Evolutionary conservation across 2,329 filamentous ascomycete species (phyloP), one percentile per base, ranked within the genome.

Genomic region (Fusarium coffeatum): DNA sequence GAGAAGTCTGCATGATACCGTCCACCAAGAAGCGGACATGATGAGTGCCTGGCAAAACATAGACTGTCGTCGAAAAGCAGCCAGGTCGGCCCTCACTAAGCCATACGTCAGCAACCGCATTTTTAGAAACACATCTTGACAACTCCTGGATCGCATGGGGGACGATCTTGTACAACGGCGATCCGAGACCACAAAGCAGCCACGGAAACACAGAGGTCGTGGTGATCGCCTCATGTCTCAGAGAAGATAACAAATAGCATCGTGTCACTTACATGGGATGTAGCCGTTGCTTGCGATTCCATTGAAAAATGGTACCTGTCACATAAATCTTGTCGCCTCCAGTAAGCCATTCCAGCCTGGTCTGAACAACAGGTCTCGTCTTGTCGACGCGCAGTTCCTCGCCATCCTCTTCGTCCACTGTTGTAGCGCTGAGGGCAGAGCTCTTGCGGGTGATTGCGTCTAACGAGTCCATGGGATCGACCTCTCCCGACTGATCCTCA

Each of bases 11-110:
- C 93, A 98, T 97, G 76, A 95, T 91, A 62, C 92, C 93, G 81
- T 98, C 95, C 53, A 98, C 94, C 72, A 99, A 87, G 82, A 98
- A 99, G 77, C 97, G 95, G 76, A 99, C 87, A 83, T 99, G 96
- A 79, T 99, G 95, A 8, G 96, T 99, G 72, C 96, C 96, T 6
- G 95, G 94, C 16, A 93, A 91, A 62, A 98, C 90, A 77, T 92
- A 90, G 76, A 98, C 89, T 22, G 89, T 90, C 46, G 92, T 91
- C 40, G 92, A 90, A 79, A 94, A 91, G 66, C 90, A 87, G 55
- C 90, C 88, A 27, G 87, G 86, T 41, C 82, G 83, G 9, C 83
- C 86, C 71, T 86, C 84, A 27, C 87, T 88, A 68, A 68, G 58
- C 53, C 22, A 50, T 66, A 59, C 48, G 66, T 74, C 58, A 77